Base-by-base conservation (phyloP, 306 rosid species). In the Trichosanthes cucumerina region DNA sequence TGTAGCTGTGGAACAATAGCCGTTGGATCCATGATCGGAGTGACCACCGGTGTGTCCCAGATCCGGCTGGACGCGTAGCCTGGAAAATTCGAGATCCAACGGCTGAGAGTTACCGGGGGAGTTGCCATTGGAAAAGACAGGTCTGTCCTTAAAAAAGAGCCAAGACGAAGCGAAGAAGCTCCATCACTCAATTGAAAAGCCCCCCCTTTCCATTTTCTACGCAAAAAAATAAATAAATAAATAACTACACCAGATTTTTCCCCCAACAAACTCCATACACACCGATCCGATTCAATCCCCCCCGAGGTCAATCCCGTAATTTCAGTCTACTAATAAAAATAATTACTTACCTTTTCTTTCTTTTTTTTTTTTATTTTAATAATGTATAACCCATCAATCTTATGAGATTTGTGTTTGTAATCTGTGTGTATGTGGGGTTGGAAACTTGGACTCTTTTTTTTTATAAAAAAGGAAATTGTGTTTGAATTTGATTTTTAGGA, bases 281-380 rank as follows among this genome's bases (percentile, higher is more conserved):
- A 58, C 64, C 64, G 64, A 60, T 63, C 70, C 23, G 23, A 63
- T 63, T 44, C 52, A 44, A 62, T 63, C 66, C 85, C 65, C 75
- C 31, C 75, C 31, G 65, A 90, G 98, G 97, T 81, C 90, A 91
- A 86, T 85, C 80, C 23, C 34, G 79, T 14, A 84, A 73, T 65
- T 19, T 18, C 78, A 64, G 10, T 53, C 38, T 10, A 24, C 5
- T 9, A 57, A 34, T 13, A 23, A 6, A 71, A 71, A 14, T 38
- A 24, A 56, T 24, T 41, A 38, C 24, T 77, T 77, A 0, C 2
- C 38, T 1, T 23, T 57, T 76, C 5, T 5, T 5, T n/a, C 41
- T 69, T 21, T 1, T 23, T 57, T 76, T 6, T 5, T 5, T n/a
- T 69, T 69, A 3, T 23, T 41, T 18, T 46, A 21, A 41, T 69